A percentile compares a stretch with the other conserved stretches of the same genome.
Evolutionary conservation across 352 stramenopile genomes (phyloP).

Genomic region (Pythium sp.): DNA sequence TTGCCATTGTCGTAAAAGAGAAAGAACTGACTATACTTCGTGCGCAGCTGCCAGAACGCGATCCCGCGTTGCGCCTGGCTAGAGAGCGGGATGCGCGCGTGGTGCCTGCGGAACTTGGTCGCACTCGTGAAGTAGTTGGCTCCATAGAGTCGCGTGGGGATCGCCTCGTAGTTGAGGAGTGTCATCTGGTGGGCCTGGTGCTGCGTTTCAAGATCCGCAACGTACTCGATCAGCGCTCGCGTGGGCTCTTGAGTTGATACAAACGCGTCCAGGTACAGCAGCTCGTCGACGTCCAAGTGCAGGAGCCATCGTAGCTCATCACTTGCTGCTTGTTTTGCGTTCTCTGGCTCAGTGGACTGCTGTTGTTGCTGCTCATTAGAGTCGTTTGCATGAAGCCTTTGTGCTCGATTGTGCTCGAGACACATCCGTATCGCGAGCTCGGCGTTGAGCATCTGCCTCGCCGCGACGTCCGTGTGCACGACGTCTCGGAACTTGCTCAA

Average conservation of each 20-base stretch:
- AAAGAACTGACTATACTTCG: slow-evolving; percentile 34
- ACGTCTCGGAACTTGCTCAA: slow-evolving; percentile 7
- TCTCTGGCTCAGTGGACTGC: not conserved
- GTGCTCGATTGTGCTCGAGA: slow-evolving; percentile 11
- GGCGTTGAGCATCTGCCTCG: slow-evolving; percentile 35
- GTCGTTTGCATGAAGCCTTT: not conserved
- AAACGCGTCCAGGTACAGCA: slow-evolving; percentile 30
- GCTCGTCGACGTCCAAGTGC: slow-evolving; percentile 40
- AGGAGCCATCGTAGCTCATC: slow-evolving; percentile 28
- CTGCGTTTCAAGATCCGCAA: slow-evolving; percentile 1
- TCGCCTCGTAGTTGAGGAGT: slow-evolving; percentile 36
- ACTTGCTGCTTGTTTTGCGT: not conserved
- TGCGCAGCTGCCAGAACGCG: slow-evolving; percentile 26
- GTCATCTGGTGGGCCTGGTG: slow-evolving; percentile 29
- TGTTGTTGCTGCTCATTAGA: not conserved
- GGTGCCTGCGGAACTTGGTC: slow-evolving; percentile 30
- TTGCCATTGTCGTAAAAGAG: slow-evolving; percentile 53
- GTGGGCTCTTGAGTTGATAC: not conserved
- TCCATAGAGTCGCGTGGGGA: slow-evolving; percentile 16
- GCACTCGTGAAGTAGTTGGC: slow-evolving; percentile 29
- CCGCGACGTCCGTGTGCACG: slow-evolving; percentile 20
- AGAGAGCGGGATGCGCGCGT: slow-evolving; percentile 22
- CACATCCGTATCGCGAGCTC: slow-evolving; percentile 28
- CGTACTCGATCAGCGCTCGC: not conserved
- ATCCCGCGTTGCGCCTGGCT: slow-evolving; percentile 17